These are phyloP conservation scores for Osmanthus fragrans DNA, from an alignment of 257 asterid genomes.

Conservation along the genomic window DNA sequence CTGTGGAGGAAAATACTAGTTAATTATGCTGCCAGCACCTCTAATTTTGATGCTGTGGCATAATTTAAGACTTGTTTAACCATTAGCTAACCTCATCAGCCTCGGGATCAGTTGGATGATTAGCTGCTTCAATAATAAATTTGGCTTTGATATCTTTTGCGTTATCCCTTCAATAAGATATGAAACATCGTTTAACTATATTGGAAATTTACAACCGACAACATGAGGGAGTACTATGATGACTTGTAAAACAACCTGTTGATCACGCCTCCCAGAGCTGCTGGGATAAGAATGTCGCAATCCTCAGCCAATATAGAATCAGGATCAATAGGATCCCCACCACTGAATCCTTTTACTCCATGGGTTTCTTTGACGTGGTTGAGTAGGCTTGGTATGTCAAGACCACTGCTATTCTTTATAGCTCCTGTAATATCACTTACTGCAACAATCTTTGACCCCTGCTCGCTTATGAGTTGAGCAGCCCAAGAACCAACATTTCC, in stretches of 20 bases:
- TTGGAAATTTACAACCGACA: not conserved
- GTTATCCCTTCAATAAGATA: slow-evolving; percentile 52
- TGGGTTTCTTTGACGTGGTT: slow-evolving; percentile 52
- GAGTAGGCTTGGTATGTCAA: slow-evolving; percentile 54
- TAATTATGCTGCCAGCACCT: not conserved
- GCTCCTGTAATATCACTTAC: slow-evolving; percentile 68
- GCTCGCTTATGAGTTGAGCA: slow-evolving; percentile 54
- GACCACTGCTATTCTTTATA: slow-evolving; percentile 55
- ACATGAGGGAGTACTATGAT: not conserved
- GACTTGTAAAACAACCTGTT: slow-evolving; percentile 40
- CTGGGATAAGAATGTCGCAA: slow-evolving; percentile 85
- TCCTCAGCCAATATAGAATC: slow-evolving; percentile 59
- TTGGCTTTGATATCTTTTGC: slow-evolving; percentile 79
- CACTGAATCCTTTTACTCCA: slow-evolving; percentile 71
- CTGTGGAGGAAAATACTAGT: slow-evolving; percentile 29
- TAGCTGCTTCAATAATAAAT: slow-evolving; percentile 78
- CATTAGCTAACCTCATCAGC: slow-evolving; percentile 70
- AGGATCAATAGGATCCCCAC: slow-evolving; percentile 57
- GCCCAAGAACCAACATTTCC: slow-evolving; percentile 82
- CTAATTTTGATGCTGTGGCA: not conserved
- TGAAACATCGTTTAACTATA: not conserved
- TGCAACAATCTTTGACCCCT: slow-evolving; percentile 55
- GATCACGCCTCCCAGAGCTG: slow-evolving; percentile 92
- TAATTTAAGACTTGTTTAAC: not conserved
- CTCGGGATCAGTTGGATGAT: slow-evolving; percentile 93